Percentiles rank a stretch among this genome's conserved stretches.
Conservation (phyloP, 371 early-diverging fungal genomes). For the Mortierella sp. region DNA sequence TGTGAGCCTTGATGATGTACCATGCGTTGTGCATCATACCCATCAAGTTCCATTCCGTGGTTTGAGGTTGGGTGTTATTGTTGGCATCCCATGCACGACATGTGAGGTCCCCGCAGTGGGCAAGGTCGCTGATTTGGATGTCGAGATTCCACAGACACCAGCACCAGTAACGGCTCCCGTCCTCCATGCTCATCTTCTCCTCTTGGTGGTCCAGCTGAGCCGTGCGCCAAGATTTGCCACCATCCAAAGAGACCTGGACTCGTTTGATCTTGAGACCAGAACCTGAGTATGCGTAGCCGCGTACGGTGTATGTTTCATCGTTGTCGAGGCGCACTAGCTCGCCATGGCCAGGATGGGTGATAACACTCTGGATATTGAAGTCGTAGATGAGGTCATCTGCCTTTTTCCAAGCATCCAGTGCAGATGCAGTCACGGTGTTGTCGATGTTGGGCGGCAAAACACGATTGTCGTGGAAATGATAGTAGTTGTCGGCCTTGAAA, state of each 20-base stretch:
- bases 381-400: constrained; percentile 77
- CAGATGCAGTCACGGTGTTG: constrained; percentile 28
- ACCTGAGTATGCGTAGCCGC: constrained; percentile 81
- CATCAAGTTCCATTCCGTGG: constrained; percentile 80
- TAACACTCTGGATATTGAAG: constrained; percentile 68
- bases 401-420: constrained; percentile 64
- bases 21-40: constrained; percentile 87
- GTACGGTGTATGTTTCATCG: neutral
- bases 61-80: constrained; percentile 78
- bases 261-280: constrained; percentile 77
- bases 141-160: neutral
- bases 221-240: constrained; percentile 79
- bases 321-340: neutral
- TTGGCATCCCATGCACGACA: constrained; percentile 80
- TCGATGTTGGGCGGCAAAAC: neutral
- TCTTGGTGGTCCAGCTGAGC: constrained; percentile 56
- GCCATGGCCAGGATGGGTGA: constrained; percentile 55
- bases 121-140: neutral
- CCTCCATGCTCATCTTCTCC: neutral
- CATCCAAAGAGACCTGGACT: constrained; percentile 84
- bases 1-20: constrained; percentile 62
- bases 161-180: neutral
- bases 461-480: neutral
- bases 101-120: constrained; percentile 35
- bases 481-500: neutral